A percentile compares a stretch with the other conserved stretches of the same genome.
phyloP scores from a whole-genome alignment of 768 basidiomycete species.

The Amanita jacksonii region DNA sequence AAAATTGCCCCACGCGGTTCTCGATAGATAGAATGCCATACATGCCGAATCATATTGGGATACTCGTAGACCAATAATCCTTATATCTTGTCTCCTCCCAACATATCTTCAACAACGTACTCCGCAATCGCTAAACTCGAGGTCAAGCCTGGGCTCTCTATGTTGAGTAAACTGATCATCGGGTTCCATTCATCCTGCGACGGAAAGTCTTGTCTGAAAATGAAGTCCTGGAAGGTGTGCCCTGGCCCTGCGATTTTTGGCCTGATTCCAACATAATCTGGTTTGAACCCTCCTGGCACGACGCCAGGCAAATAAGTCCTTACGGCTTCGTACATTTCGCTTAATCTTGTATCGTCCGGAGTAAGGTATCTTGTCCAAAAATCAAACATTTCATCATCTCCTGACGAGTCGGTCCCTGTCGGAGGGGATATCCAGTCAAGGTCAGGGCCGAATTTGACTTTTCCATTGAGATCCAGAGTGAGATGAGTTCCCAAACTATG shows the following conservation, averaged over 20 bases:
- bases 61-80: background rate
- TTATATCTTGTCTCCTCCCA: constrained; percentile 22
- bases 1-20: constrained; percentile 43
- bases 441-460: constrained; percentile 88
- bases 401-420: constrained; percentile 11
- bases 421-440: constrained; percentile 75
- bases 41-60: background rate
- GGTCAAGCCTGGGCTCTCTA: constrained; percentile 91
- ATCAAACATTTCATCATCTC: constrained; percentile 41
- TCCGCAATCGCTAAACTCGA: constrained; percentile 83
- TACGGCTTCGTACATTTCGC: constrained; percentile 66
- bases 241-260: constrained; percentile 76
- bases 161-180: constrained; percentile 82
- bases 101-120: constrained; percentile 57
- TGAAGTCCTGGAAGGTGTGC: constrained; percentile 79
- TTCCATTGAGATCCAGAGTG: constrained; percentile 76
- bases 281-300: constrained; percentile 46
- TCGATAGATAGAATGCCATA: constrained; percentile 3
- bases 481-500: constrained; percentile 89
- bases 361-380: constrained; percentile 68
- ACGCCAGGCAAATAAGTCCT: constrained; percentile 64
- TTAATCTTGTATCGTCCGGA: constrained; percentile 50
- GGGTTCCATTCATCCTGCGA: constrained; percentile 24
- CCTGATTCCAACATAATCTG: constrained; percentile 80
- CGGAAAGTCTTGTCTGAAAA: constrained; percentile 57